These are phyloP conservation scores for Lentinula raphanica DNA, from an alignment of 768 basidiomycete species.

Conservation along the genomic window DNA sequence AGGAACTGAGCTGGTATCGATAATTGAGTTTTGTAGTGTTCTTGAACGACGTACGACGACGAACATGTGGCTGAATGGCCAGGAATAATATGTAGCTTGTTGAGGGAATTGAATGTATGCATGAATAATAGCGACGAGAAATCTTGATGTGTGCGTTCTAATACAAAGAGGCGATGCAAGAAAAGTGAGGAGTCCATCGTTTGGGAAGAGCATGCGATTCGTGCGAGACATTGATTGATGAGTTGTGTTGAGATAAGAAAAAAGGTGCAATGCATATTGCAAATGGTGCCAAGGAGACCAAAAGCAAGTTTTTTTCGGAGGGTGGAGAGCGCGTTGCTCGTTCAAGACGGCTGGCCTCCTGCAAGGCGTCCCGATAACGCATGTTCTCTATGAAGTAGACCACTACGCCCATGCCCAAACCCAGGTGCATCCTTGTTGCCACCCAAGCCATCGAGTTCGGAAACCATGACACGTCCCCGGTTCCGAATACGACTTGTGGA, in stretches of 20 bases:
- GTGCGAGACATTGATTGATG: neutral
- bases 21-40: neutral
- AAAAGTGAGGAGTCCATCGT: neutral
- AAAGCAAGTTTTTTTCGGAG: neutral
- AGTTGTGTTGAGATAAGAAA: too few relatives aligned
- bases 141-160: slow-evolving; percentile 1
- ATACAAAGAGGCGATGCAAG: slow-evolving; percentile 2
- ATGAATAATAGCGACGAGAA: slow-evolving; percentile 1
- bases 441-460: slow-evolving; percentile 45
- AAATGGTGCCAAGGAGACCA: neutral
- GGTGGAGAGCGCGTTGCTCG: neutral
- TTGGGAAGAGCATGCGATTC: slow-evolving; percentile 3
- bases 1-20: neutral
- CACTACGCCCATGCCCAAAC: slow-evolving; percentile 60
- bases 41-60: neutral
- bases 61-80: too few relatives aligned
- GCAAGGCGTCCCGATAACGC: slow-evolving; percentile 3
- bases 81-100: too few relatives aligned
- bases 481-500: slow-evolving; percentile 13
- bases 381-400: slow-evolving; percentile 44
- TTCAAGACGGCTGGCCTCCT: slow-evolving; percentile 1
- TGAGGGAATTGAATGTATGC: slow-evolving; percentile 1
- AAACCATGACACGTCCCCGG: slow-evolving; percentile 51
- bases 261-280: neutral
- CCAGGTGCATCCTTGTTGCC: slow-evolving; percentile 50